These are phyloP conservation scores for Sporobolomyces pararoseus DNA, from an alignment of 768 basidiomycete genomes.

Conservation along the genomic window DNA sequence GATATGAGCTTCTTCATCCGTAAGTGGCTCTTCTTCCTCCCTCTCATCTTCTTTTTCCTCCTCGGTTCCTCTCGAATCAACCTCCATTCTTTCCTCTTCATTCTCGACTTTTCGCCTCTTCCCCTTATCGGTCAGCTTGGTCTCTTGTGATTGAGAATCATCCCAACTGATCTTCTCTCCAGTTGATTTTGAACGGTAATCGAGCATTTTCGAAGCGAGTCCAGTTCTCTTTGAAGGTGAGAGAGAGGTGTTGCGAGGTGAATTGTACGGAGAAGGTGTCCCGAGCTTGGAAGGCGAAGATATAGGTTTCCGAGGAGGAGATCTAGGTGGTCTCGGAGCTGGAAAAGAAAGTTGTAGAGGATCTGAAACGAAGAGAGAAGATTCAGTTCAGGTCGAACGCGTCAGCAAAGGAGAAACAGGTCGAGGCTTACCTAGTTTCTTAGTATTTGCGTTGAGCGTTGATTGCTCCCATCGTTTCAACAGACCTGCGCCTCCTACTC, in stretches of 20 bases:
- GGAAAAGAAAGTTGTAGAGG: slow-evolving; percentile 21
- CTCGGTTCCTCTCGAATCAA: no score
- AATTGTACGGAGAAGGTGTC: neutral
- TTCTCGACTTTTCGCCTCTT: neutral
- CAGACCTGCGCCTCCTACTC: slow-evolving; percentile 2
- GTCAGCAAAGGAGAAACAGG: no score
- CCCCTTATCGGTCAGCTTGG: no score
- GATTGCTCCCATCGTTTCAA: slow-evolving; percentile 18
- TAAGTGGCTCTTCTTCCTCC: slow-evolving; percentile 25
- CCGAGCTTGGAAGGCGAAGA: neutral
- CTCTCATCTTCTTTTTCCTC: neutral
- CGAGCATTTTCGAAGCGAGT: slow-evolving; percentile 23
- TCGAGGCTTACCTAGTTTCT: neutral
- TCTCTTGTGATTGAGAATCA: slow-evolving; percentile 10
- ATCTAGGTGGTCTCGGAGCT: neutral
- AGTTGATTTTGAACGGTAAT: neutral
- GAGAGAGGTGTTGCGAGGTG: neutral
- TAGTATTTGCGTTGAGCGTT: neutral
- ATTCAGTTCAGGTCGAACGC: no score
- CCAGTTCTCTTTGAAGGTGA: neutral
- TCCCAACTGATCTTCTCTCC: slow-evolving; percentile 28
- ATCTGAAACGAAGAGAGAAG: neutral
- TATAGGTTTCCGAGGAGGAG: neutral
- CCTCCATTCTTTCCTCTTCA: neutral
- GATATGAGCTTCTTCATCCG: slow-evolving; percentile 24